Base-by-base conservation (phyloP, 768 basidiomycete species). In the Termitomyces titanicus region DNA sequence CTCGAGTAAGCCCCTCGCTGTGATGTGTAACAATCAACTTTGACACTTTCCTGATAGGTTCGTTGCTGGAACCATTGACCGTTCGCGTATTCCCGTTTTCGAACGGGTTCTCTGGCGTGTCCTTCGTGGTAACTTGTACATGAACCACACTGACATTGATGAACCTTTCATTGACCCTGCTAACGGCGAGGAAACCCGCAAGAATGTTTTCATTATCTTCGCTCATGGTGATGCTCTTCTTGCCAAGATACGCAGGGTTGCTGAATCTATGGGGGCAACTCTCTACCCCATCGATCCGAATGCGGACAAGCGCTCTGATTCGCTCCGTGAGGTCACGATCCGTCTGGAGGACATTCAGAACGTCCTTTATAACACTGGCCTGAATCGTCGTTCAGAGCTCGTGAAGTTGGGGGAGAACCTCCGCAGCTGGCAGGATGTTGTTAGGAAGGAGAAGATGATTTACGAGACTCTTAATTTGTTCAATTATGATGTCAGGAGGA, bases 141-240 rank as follows among this genome's bases (percentile, higher is more conserved):
- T 99, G 96, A 99, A 98, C 73, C 89, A 94, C 71, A 92, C 88
- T 51, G 95, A 98, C 71, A 98, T 99, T 62, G 79, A 82, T 37
- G 92, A 96, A 61, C 89, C 93, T 6, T 97, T 98, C 64, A 79
- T 93, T 54, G 93, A 98, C 67, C 89, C 94, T 13, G 79, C 78
- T 20, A 91, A 91, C 0, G 89, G 88, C 34, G 76, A 73, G 18
- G 91, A 95, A 74, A 90, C 89, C 20, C 84, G 90, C 76, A 99
- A 98, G 82, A 94, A 98, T 64, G 97, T 98, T 38, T 99, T 99
- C 77, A 96, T 99, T 74, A 98, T 99, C 67, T 99, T 99, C 64
- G 97, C 97, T 0, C 95, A 99, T 63, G 97, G 97, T 17, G 87
- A 92, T 37, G 86, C 89, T 18, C 77, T 98, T 20, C 84, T 99